phyloP scores from a whole-genome alignment of 148 eudicot species.

The Rhododendron vialii region DNA sequence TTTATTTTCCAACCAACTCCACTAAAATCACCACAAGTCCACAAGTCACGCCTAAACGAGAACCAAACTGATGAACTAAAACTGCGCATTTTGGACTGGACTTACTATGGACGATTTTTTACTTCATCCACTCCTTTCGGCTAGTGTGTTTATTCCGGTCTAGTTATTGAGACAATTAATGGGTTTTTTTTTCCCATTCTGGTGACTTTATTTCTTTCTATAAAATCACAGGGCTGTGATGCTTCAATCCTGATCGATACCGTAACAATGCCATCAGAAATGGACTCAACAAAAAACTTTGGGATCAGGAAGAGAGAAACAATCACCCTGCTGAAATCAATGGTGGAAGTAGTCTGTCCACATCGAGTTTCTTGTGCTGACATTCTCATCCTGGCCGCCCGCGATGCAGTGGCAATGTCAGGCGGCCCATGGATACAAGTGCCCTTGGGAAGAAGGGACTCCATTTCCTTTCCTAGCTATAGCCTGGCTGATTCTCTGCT shows the following conservation, averaged over 20 bases:
- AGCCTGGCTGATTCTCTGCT: slow-evolving; percentile 37
- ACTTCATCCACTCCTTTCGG: too few species aligned
- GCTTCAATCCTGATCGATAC: slow-evolving; percentile 46
- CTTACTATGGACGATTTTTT: too few species aligned
- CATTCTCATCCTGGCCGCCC: slow-evolving; percentile 46
- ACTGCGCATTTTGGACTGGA: too few species aligned
- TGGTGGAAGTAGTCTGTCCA: slow-evolving; percentile 41
- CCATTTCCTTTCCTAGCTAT: slow-evolving; percentile 23
- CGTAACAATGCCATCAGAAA: slow-evolving; percentile 18
- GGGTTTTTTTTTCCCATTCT: too few species aligned
- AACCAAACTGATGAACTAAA: too few species aligned
- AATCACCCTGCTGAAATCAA: slow-evolving; percentile 29
- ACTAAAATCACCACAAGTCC: too few species aligned
- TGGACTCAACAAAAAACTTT: slow-evolving; percentile 35
- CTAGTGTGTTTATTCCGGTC: not conserved
- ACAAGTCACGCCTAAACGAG: too few species aligned
- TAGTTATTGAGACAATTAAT: not conserved
- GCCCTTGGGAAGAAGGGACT: slow-evolving; percentile 58
- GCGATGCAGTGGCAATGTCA: slow-evolving; percentile 35
- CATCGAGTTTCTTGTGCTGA: slow-evolving; percentile 53
- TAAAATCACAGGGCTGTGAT: slow-evolving; percentile 49
- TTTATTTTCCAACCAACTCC: too few species aligned
- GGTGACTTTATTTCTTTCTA: too few species aligned
- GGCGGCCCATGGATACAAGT: slow-evolving; percentile 42
- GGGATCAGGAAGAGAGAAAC: slow-evolving; percentile 44